Base-by-base conservation (phyloP, 768 basidiomycete species). In the Rhodotorula taiwanensis region DNA sequence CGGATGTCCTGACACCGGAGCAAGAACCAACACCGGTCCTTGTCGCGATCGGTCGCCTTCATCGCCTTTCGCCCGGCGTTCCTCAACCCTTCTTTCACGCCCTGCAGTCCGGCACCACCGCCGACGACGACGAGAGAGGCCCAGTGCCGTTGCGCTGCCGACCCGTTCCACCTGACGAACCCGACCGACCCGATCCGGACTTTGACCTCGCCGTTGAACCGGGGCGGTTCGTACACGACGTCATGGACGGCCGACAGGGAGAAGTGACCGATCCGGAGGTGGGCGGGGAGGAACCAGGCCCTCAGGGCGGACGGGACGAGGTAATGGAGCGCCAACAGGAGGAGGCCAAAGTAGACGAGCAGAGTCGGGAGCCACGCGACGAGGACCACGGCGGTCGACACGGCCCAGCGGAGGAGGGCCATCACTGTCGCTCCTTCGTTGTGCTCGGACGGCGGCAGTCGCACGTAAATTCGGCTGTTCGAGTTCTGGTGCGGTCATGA, bases 271-370 rank as follows among this genome's bases (percentile, higher is more conserved):
- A 66, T 55, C 20, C 47, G 50, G 33, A 66, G 27, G n/a, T 41
- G 27, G 42, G 16, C 42, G 10, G 39, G 36, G 52, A 55, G 60
- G 34, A 52, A 21, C 23, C 61, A 52, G 45, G 60, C 43, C 23
- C 48, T 45, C 20, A 63, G 61, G 30, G 60, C 27, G 43, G 64
- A 25, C 13, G 70, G 49, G 2, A 69, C 55, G 43, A 71, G 27
- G 33, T 62, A 23, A 7, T 42, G 49, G 27, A 61, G 25, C 20
- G 51, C 13, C 28, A 60, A 13, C 54, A 45, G 27, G 52, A 49
- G 44, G 45, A 51, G 16, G 34, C 41, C 20, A n/a, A 52, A 6
- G 53, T 44, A 51, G 10, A n/a, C 23, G 56, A 39, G 41, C 44
- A 58, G 31, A 4, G 39, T 41, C 21, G 50, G 33, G 33, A n/a